phyloP scores from a whole-genome alignment of 2,329 filamentous ascomycete species.

The Fusarium concolor region DNA sequence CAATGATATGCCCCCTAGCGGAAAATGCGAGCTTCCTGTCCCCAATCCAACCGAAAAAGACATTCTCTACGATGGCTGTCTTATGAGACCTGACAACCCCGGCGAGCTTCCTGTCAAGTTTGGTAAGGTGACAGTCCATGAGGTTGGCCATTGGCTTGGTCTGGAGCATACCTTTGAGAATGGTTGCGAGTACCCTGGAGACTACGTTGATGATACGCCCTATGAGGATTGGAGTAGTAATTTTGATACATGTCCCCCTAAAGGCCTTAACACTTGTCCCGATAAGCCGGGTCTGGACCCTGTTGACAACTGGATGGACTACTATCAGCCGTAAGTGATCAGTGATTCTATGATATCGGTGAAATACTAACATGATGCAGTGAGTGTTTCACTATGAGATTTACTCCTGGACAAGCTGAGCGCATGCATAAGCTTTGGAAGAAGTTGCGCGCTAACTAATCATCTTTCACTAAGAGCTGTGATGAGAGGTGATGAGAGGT shows the following conservation, averaged over 20 bases:
- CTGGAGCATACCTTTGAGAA: slow-evolving; percentile 30
- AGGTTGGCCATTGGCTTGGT: slow-evolving; percentile 31
- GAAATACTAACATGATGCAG: background rate
- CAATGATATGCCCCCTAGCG: background rate
- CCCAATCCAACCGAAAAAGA: slow-evolving; percentile 1
- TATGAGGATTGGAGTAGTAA: background rate
- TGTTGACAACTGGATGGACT: slow-evolving; percentile 23
- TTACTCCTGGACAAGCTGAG: slow-evolving; percentile 21
- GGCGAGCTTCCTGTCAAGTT: background rate
- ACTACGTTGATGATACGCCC: slow-evolving; percentile 24
- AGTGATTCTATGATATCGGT: rapidly evolving
- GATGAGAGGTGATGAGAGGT: no score
- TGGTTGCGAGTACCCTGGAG: slow-evolving; percentile 22
- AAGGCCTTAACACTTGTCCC: slow-evolving; percentile 9
- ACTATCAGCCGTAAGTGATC: slow-evolving; percentile 4
- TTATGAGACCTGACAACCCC: background rate
- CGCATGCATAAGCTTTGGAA: slow-evolving; percentile 33
- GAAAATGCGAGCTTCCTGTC: slow-evolving; percentile 25
- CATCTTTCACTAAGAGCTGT: no score
- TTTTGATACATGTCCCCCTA: background rate
- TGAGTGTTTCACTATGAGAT: slow-evolving; percentile 6
- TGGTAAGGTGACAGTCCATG: background rate
- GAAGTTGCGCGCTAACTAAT: slow-evolving; percentile 1
- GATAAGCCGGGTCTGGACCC: slow-evolving; percentile 26
- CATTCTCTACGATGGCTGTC: slow-evolving; percentile 19